Percentiles rank a stretch among this genome's conserved stretches.
These are phyloP conservation scores for Lumnitzera littorea DNA, from an alignment of 345 rosid species.

Conservation along the genomic window DNA sequence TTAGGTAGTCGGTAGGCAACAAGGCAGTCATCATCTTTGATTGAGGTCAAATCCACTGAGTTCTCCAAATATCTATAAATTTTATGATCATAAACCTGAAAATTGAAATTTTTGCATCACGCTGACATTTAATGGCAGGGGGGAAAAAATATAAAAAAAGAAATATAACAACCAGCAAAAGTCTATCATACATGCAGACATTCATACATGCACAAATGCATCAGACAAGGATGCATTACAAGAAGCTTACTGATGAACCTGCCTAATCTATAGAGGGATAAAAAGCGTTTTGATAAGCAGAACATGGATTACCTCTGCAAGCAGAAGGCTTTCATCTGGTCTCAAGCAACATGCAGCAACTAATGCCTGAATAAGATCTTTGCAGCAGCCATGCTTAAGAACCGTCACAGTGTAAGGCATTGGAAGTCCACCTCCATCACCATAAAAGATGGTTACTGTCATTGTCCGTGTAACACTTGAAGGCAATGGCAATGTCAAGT, in stretches of 20 bases:
- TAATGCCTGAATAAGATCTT: constrained; percentile 70
- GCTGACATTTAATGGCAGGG: background rate
- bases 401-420: constrained; percentile 75
- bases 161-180: background rate
- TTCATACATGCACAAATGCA: background rate
- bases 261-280: background rate
- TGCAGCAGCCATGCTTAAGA: constrained; percentile 59
- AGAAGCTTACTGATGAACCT: background rate
- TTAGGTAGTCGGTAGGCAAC: constrained; percentile 73
- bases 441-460: constrained; percentile 75
- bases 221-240: too few relatives aligned
- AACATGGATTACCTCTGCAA: constrained; percentile 59
- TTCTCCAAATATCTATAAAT: constrained; percentile 49
- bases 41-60: constrained; percentile 38
- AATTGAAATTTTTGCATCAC: constrained; percentile 13
- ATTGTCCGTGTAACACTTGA: constrained; percentile 68
- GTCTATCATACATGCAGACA: background rate
- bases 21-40: constrained; percentile 72
- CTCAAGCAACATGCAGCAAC: constrained; percentile 70
- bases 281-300: background rate
- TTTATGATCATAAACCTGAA: constrained; percentile 59
- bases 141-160: background rate
- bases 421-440: constrained; percentile 65
- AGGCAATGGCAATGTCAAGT: constrained; percentile 85
- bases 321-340: constrained; percentile 65